Evolutionary conservation across 345 rosid genomes (phyloP).

Genomic region (Stellera chamaejasme): DNA sequence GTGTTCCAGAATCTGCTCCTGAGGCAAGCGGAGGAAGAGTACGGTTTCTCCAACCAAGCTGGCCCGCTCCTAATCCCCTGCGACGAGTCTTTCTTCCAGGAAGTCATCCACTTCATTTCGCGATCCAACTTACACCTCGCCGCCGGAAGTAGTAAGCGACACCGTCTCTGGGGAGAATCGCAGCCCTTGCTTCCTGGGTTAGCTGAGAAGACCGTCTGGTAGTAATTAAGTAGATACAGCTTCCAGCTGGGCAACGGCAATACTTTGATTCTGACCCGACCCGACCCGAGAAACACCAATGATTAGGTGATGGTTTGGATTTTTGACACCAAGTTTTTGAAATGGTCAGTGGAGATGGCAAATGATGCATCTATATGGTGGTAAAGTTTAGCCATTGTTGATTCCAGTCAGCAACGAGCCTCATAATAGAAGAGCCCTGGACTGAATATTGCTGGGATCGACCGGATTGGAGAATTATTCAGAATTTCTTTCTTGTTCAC

Average conservation of each 20-base stretch:
- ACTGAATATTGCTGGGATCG: conserved; percentile 14
- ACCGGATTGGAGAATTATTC: conserved; percentile 12
- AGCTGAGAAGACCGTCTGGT: conserved; percentile 24
- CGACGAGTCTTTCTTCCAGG: conserved; percentile 61
- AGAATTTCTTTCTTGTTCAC: conserved; percentile 9
- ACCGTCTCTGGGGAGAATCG: conserved; percentile 29
- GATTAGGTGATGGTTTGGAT: too few species aligned
- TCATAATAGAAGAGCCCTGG: not conserved
- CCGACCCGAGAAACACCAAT: not conserved
- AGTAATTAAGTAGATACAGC: too few species aligned
- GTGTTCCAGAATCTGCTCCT: conserved; percentile 49
- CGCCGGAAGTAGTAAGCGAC: conserved; percentile 12
- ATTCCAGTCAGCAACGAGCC: conserved; percentile 35
- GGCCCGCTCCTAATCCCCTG: conserved; percentile 69
- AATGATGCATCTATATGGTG: too few species aligned
- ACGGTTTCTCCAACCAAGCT: conserved; percentile 52
- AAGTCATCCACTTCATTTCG: conserved; percentile 34
- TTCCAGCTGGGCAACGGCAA: too few species aligned
- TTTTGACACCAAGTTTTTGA: not conserved
- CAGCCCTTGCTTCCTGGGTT: conserved; percentile 49
- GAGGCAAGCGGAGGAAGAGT: conserved; percentile 65
- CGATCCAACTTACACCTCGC: conserved; percentile 27
- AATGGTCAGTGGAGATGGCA: conserved; percentile 48
- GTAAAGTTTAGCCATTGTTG: conserved; percentile 39
- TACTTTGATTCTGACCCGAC: conserved; percentile 15